Conservation (phyloP, 2,329 filamentous ascomycete genomes). For the Mycogone perniciosa region DNA sequence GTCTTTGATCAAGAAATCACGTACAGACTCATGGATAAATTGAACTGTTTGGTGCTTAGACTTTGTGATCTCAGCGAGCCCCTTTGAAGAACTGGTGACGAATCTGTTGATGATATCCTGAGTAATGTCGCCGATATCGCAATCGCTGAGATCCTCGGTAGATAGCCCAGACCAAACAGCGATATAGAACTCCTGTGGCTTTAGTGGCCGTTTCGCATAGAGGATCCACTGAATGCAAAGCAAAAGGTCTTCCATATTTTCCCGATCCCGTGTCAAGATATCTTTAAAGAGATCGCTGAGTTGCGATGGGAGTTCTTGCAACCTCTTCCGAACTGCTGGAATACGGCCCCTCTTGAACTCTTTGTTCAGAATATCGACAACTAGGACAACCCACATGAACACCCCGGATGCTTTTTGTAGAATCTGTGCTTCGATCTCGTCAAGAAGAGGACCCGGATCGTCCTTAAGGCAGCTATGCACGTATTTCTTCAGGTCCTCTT, state of each 20-base stretch:
- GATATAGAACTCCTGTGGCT: conserved; percentile 37
- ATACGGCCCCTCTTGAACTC: conserved; percentile 24
- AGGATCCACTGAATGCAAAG: conserved; percentile 48
- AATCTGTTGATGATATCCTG: conserved; percentile 24
- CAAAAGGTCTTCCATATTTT: conserved; percentile 33
- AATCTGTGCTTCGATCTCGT: conserved; percentile 17
- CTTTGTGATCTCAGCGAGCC: conserved; percentile 34
- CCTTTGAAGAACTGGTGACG: conserved; percentile 37
- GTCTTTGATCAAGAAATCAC: conserved; percentile 39
- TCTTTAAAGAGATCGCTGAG: conserved; percentile 44
- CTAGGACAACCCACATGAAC: conserved; percentile 40
- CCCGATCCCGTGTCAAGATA: conserved; percentile 41
- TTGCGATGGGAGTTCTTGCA: conserved; percentile 30
- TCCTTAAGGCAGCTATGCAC: conserved; percentile 22
- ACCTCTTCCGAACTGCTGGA: conserved; percentile 18
- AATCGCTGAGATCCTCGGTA: conserved; percentile 11
- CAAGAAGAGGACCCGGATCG: conserved; percentile 21
- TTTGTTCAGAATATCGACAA: conserved; percentile 32
- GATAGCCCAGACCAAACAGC: conserved; percentile 8
- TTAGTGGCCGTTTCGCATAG: conserved; percentile 39
- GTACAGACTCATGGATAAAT: conserved; percentile 44
- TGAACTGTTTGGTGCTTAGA: conserved; percentile 28
- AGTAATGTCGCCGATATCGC: conserved; percentile 16
- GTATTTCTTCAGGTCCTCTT: conserved; percentile 21
- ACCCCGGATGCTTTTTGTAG: conserved; percentile 32